Base-by-base conservation (phyloP, 139 green algal genomes). In the Medakamo hakoo region DNA sequence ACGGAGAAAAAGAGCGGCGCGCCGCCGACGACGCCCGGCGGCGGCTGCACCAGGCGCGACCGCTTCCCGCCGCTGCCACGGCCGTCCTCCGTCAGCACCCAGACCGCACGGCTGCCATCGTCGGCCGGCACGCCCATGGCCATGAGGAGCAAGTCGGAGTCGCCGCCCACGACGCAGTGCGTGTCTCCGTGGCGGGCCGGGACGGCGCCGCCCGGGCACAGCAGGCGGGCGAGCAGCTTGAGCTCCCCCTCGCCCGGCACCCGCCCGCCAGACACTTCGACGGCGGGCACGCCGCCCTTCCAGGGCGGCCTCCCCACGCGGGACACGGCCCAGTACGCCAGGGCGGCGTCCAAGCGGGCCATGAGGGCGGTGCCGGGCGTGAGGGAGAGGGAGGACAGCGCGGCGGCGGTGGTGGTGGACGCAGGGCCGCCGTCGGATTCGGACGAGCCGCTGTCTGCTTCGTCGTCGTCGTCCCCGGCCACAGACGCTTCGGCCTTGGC, bases 91-190 rank as follows among this genome's bases (percentile, higher is more conserved):
- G 71, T 57, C 48, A 82, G 58, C n/a, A 84, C 67, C 52, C 68
- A 73, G 14, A 83, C 49, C 21, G 40, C 40, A 16, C 40, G 9
- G 9, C 9, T 9, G 40, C 9, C 40, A 52, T 71, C 29, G 18
- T 28, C 60, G 3, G 59, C 49, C 3, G 55, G 57, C n/a, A n/a
- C n/a, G n/a, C n/a, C 58, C 63, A 73, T 56, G 3, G 80, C 74
- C 83, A 94, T 92, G 2, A 95, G 72, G 25, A 90, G 69, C 28
- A 94, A 73, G 69, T 95, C 86, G 0, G 83, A 84, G 69, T 93
- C 87, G 48, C 79, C 80, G 18, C 84, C 80, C 60, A 90, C 61
- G 59, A 92, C 76, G 27, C 80, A 69, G 64, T 78, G 72, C 4
- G 63, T 68, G 27, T 64, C 62, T 32, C 20, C n/a, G 22, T 30